Percentiles rank a stretch among this genome's conserved stretches.
Evolutionary conservation across 345 rosid species (phyloP).

Genomic region (Alliaria petiolata): DNA sequence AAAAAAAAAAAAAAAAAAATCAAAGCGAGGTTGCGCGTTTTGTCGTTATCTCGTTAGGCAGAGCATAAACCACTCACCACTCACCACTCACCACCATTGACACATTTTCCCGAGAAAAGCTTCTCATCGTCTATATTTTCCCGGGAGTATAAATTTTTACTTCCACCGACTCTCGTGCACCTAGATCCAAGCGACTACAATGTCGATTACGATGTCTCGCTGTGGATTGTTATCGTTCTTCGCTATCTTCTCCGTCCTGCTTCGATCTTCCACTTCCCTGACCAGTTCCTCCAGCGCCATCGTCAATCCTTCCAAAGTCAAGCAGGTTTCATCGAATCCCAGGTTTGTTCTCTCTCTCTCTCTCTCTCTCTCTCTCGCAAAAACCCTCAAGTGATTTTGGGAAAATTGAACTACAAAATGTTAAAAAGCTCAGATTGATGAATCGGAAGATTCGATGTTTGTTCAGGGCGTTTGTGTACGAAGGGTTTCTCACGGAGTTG

Average conservation of each 20-base stretch:
- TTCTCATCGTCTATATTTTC: background rate
- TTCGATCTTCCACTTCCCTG: slow-evolving; percentile 35
- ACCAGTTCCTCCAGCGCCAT: slow-evolving; percentile 50
- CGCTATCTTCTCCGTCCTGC: slow-evolving; percentile 38
- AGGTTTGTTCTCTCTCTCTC: too few relatives aligned
- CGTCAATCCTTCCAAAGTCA: slow-evolving; percentile 74
- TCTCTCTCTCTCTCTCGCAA: background rate
- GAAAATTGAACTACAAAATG: background rate
- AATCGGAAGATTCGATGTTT: background rate
- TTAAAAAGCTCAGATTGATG: background rate
- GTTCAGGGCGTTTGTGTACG: slow-evolving; percentile 85
- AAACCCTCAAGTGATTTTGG: background rate
- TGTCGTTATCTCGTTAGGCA: slow-evolving; percentile 20
- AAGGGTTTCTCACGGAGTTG: slow-evolving; percentile 87
- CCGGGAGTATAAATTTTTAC: background rate
- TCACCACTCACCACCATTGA: background rate
- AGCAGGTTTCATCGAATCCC: slow-evolving; percentile 80
- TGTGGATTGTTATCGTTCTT: slow-evolving; percentile 28
- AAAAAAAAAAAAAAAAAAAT: too few relatives aligned
- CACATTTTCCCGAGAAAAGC: slow-evolving; percentile 9
- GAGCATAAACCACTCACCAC: too few relatives aligned
- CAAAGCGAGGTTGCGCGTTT: too few relatives aligned
- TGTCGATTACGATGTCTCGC: slow-evolving; percentile 15
- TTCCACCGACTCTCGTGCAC: background rate
- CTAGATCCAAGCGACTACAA: slow-evolving; percentile 19